Evolutionary conservation across 108 stramenopile genomes (phyloP), one percentile per base, ranked within the genome.

Genomic region (Aurantiochytrium sp.): DNA sequence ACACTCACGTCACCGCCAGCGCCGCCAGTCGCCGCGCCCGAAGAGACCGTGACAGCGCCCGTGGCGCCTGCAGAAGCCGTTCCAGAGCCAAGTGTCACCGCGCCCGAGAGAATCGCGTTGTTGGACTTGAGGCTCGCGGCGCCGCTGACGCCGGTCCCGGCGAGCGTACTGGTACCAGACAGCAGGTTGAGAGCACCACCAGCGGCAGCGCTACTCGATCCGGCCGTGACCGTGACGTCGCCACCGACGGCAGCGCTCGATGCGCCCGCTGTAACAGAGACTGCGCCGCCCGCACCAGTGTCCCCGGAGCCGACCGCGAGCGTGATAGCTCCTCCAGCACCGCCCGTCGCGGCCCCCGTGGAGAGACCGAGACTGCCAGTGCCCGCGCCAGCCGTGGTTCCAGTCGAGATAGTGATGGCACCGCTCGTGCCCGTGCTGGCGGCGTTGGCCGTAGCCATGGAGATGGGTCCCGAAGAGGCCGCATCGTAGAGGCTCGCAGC

Each of bases 361-460:
- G 59, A 65, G 34, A 65, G 27, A 30, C 10, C 59, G 10, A 65
- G 12, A 15, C 15, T 19, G 8, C 59, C 59, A 8, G 59, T 34
- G 34, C 15, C 59, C 8, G 32, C 59, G 19, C 22, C 34, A 10
- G 4, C 59, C 19, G 59, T 24, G 27, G 59, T 65, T 15, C 59
- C 59, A 10, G 92, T 89, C 37, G 87, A 87, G 4, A 93, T 32
- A 6, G 54, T 55, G 32, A 92, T 41, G n/a, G 22, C 37, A 30
- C 93, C 93, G 50, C 87, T 86, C 4, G 53, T 41, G n/a, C 93
- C 93, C 24, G 24, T 19, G 19, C 8, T 19, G 6, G 90, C 92
- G 1, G 89, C 90, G 31, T 91, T 89, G 24, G 88, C 91, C 17
- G 92, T 89, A 4, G 34, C 27, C 8, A 93, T 4, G 8, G 52